Conservation (phyloP, 331 rosid species). For the Pyracantha coccinea region DNA sequence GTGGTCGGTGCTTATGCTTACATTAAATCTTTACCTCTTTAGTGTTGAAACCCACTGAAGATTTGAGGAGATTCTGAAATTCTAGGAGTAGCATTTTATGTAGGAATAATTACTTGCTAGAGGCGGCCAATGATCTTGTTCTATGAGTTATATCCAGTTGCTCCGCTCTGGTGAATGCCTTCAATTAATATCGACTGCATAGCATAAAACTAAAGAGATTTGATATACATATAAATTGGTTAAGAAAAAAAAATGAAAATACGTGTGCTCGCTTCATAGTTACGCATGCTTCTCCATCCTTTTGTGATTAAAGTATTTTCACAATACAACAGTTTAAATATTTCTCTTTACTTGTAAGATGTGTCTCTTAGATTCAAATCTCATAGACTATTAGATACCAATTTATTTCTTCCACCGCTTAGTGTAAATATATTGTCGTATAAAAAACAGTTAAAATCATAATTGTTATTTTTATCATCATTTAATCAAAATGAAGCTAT, state of each 20-base stretch:
- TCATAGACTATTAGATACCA: too few species aligned
- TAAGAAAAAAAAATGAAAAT: not conserved
- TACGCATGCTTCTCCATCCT: not conserved
- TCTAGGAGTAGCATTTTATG: not conserved
- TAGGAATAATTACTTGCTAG: constrained; percentile 4
- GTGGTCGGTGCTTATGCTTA: not conserved
- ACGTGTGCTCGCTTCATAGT: not conserved
- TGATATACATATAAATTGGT: too few species aligned
- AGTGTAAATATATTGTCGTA: too few species aligned
- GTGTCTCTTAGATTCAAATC: too few species aligned
- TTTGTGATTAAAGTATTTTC: not conserved
- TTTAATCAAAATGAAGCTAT: too few species aligned
- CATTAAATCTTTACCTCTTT: constrained; percentile 2
- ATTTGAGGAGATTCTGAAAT: not conserved
- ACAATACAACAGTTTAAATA: not conserved
- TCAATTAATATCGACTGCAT: not conserved
- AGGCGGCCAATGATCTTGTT: constrained; percentile 11
- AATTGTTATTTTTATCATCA: too few species aligned
- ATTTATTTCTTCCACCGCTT: too few species aligned
- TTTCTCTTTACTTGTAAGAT: too few species aligned
- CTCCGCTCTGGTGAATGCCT: not conserved
- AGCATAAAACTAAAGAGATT: not conserved
- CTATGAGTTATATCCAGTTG: not conserved
- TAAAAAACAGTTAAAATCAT: too few species aligned
- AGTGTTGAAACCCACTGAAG: constrained; percentile 2